Conservation (phyloP, 139 green algal species). For the Tetradesmus lagerheimii region DNA sequence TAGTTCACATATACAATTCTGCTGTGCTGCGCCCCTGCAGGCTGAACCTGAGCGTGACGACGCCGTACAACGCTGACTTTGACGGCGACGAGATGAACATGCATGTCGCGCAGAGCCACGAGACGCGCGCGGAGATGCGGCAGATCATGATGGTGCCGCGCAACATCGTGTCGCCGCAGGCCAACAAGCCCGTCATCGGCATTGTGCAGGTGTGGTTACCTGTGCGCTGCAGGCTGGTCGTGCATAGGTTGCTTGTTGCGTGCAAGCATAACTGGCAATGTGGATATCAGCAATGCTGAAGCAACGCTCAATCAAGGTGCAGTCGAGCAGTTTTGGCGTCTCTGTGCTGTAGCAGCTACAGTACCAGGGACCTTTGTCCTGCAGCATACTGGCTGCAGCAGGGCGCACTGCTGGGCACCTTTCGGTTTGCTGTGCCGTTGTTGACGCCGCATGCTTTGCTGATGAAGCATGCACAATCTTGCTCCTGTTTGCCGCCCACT, state of each 20-base stretch:
- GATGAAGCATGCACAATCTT: too few relatives aligned
- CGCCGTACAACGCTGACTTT: slow-evolving; percentile 99
- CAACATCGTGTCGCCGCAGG: slow-evolving; percentile 98
- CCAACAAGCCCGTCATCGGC: slow-evolving; percentile 98
- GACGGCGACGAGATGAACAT: slow-evolving; percentile 99
- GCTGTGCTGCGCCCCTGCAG: slow-evolving; percentile 54
- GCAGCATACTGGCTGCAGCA: too few relatives aligned
- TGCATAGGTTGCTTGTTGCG: not conserved
- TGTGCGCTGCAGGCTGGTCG: not conserved
- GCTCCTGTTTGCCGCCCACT: too few relatives aligned
- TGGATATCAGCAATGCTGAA: too few relatives aligned
- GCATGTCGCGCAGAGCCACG: slow-evolving; percentile 96
- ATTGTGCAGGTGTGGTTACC: slow-evolving; percentile 86
- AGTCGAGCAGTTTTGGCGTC: too few relatives aligned
- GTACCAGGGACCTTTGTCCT: too few relatives aligned
- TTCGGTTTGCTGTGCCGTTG: too few relatives aligned
- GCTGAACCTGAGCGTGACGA: slow-evolving; percentile 97
- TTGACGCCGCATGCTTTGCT: too few relatives aligned
- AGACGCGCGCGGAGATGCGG: slow-evolving; percentile 94
- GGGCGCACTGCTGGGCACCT: too few relatives aligned
- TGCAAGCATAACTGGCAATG: not conserved
- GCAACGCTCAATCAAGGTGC: too few relatives aligned
- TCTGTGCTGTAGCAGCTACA: too few relatives aligned
- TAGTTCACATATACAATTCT: not conserved
- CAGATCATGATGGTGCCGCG: slow-evolving; percentile 99